Evolutionary conservation across 805 yeast species (phyloP), one percentile per base, ranked within the genome.

Genomic region (Clavispora santaluciae): DNA sequence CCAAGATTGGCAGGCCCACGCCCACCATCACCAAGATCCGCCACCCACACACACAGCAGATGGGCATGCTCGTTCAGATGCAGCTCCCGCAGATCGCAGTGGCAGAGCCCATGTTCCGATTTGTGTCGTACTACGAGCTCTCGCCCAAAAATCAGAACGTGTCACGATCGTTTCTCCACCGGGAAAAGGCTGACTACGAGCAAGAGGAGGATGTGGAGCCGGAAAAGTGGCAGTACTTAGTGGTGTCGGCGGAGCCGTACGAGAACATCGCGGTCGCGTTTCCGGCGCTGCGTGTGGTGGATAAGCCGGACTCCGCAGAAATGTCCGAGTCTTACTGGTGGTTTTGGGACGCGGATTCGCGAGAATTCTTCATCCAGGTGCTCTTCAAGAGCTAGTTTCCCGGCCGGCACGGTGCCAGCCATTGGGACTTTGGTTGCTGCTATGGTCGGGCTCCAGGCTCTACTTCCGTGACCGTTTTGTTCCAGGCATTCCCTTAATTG

Each of bases 221-320:
- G 38, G 61, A 66, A 29, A 64, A 68, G 8, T 79, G 57, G 60
- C 95, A 85, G 61, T 90, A 81, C 57, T 53, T 93, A 48, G 80
- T 90, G 9, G 63, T 90, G 0, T 81, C 89, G n/a, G 93, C 83
- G 3, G 96, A 88, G 57, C 97, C 97, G 1, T 93, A 87, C 59
- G 91, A 88, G 45, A 87, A 82, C 43, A 69, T 88, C 8, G 85
- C 83, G 1, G 67, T 91, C 42, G 81, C 86, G 43, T 70, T 93
- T 10, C 95, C 95, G 1, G 70, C 78, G 12, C 77, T 79, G 18
- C 66, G 79, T 11, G 79, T 74, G 45, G 61, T 68, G 16, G 70
- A 66, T 16, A 68, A 62, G 12, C 64, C 64, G 8, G 41, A 39
- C 3, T 35, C 39, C 6, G 46, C 39, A 15, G 57, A 52, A 17